These are phyloP conservation scores for Wickerhamomyces chambardii DNA, from an alignment of 805 yeast genomes.

Conservation along the genomic window DNA sequence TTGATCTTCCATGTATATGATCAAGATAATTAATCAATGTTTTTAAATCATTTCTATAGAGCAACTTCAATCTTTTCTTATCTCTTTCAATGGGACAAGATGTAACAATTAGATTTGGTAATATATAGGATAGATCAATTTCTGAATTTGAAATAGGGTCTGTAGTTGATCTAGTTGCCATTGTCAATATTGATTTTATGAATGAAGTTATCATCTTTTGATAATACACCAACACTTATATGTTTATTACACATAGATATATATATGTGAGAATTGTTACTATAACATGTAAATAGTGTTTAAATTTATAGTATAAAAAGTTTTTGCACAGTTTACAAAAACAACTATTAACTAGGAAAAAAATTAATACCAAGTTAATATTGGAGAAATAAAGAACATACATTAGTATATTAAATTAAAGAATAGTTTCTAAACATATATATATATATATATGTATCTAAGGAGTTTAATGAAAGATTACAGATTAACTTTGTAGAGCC, in stretches of 20 bases:
- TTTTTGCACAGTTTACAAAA: too few species aligned
- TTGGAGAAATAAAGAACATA: too few species aligned
- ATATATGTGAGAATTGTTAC: too few species aligned
- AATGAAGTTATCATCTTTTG: too few species aligned
- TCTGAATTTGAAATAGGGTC: not conserved
- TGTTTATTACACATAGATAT: too few species aligned
- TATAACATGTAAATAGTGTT: too few species aligned
- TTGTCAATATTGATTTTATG: not conserved
- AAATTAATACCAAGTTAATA: too few species aligned
- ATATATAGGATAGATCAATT: not conserved
- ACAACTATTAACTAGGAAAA: too few species aligned
- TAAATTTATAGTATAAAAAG: too few species aligned
- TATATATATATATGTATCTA: not conserved
- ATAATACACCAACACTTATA: too few species aligned
- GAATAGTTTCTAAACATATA: too few species aligned
- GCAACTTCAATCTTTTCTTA: constrained; percentile 15
- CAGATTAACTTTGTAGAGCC: constrained; percentile 58
- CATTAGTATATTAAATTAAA: too few species aligned
- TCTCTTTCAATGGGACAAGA: not conserved
- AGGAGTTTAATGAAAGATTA: not conserved
- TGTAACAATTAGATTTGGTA: not conserved
- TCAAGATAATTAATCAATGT: constrained; percentile 43
- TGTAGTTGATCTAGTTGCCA: not conserved
- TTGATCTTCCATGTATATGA: constrained; percentile 29
- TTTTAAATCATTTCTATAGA: constrained; percentile 42